Conservation (phyloP, 495 filamentous ascomycete species). For the Trichoderma erinaceum region DNA sequence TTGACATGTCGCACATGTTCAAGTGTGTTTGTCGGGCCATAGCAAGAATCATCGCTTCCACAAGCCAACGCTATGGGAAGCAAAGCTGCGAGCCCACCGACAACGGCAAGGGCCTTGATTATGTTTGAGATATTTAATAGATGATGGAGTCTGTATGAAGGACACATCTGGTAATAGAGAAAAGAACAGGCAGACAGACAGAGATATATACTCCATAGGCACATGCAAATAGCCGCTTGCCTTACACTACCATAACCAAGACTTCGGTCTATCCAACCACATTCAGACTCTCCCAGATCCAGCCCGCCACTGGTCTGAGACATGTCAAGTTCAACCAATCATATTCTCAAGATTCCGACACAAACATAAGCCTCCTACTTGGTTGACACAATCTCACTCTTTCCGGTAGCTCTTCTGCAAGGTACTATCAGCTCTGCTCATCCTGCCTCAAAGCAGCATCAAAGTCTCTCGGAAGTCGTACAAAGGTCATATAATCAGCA, state of each 20-base stretch:
- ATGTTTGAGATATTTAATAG: background rate
- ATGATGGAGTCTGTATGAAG: background rate
- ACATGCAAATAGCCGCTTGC: too few relatives aligned
- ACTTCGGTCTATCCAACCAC: background rate
- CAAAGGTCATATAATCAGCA: background rate
- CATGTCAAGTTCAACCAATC: background rate
- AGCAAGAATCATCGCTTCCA: slow-evolving; percentile 24
- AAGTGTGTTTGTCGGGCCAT: slow-evolving; percentile 26
- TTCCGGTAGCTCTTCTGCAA: background rate
- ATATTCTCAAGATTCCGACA: background rate
- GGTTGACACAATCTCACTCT: background rate
- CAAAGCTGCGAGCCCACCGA: slow-evolving; percentile 12
- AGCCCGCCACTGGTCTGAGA: background rate
- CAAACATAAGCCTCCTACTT: background rate
- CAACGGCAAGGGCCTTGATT: background rate
- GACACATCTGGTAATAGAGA: background rate
- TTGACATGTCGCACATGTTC: slow-evolving; percentile 36
- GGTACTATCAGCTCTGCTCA: background rate
- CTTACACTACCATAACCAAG: too few relatives aligned
- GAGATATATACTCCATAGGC: too few relatives aligned
- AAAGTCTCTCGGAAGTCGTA: background rate
- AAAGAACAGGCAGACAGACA: background rate
- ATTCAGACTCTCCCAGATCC: background rate
- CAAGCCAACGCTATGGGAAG: slow-evolving; percentile 24
- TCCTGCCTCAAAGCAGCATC: background rate